Evolutionary conservation across 768 basidiomycete genomes (phyloP).

Genomic region (Kwoniella botswanensis): DNA sequence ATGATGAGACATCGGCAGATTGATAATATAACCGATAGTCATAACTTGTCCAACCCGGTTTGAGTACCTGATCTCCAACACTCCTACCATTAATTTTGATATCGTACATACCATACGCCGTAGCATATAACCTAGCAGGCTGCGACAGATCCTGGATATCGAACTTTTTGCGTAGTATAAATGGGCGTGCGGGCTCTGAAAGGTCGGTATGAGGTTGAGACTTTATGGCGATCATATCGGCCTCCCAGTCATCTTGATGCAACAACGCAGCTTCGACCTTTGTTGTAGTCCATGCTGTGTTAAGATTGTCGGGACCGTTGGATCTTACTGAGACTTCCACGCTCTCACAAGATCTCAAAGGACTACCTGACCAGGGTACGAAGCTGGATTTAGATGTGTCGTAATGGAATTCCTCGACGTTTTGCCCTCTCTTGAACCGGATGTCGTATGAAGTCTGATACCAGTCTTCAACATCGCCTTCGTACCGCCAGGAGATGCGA

Average conservation of each 20-base stretch:
- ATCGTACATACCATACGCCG: slow-evolving; percentile 38
- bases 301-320: slow-evolving; percentile 11
- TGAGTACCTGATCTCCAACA: slow-evolving; percentile 30
- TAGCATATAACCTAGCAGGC: slow-evolving; percentile 33
- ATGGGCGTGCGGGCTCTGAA: background rate
- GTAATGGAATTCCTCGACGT: slow-evolving; percentile 14
- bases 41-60: slow-evolving; percentile 42
- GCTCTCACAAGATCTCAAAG: slow-evolving; percentile 37
- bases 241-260: slow-evolving; percentile 37
- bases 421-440: slow-evolving; percentile 1
- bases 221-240: slow-evolving; percentile 20
- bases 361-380: slow-evolving; percentile 46
- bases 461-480: slow-evolving; percentile 29
- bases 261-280: slow-evolving; percentile 37
- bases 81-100: slow-evolving; percentile 30
- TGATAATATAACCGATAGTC: slow-evolving; percentile 31
- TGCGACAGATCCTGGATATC: background rate
- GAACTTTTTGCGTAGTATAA: slow-evolving; percentile 22
- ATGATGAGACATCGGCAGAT: slow-evolving; percentile 26
- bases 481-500: slow-evolving; percentile 13
- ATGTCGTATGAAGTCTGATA: slow-evolving; percentile 39
- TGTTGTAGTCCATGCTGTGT: slow-evolving; percentile 32
- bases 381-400: slow-evolving; percentile 33
- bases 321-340: slow-evolving; percentile 34
- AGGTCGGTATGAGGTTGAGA: no score